Conservation (phyloP, 768 basidiomycete genomes). For the Naematelia aurantialba region DNA sequence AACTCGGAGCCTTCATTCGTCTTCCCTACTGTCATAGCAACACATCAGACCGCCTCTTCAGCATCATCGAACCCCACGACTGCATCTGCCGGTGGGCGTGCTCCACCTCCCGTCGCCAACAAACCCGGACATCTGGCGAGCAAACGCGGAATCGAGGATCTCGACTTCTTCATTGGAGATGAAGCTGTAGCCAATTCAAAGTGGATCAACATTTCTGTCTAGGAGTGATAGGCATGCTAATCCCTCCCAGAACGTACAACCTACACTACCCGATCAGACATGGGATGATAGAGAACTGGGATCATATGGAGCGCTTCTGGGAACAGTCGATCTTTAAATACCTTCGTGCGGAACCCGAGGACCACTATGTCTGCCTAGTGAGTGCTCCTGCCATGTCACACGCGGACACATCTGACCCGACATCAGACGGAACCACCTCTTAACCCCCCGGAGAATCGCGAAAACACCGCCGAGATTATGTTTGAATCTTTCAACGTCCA, state of each 20-base stretch:
- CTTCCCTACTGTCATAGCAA: slow-evolving; percentile 97
- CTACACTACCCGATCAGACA: slow-evolving; percentile 96
- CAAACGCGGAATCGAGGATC: slow-evolving; percentile 95
- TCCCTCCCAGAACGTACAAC: slow-evolving; percentile 64
- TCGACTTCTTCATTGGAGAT: slow-evolving; percentile 99
- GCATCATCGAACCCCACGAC: slow-evolving; percentile 13
- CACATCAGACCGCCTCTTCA: slow-evolving; percentile 64
- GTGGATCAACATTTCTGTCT: slow-evolving; percentile 31
- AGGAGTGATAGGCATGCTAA: neutral
- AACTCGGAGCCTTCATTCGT: slow-evolving; percentile 99
- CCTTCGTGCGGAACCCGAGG: slow-evolving; percentile 94
- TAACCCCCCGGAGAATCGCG: slow-evolving; percentile 96
- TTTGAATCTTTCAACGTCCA: slow-evolving; percentile 99
- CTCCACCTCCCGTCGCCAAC: slow-evolving; percentile 62
- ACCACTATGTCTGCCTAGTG: slow-evolving; percentile 95
- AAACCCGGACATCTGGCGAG: slow-evolving; percentile 90
- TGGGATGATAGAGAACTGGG: slow-evolving; percentile 86
- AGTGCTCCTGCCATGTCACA: slow-evolving; percentile 42
- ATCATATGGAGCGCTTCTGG: slow-evolving; percentile 97
- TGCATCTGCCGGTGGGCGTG: slow-evolving; percentile 53
- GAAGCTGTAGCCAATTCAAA: slow-evolving; percentile 94
- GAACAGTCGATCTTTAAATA: slow-evolving; percentile 99
- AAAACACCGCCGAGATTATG: slow-evolving; percentile 99
- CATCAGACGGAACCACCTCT: slow-evolving; percentile 94
- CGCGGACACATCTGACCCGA: slow-evolving; percentile 4